phyloP scores from a whole-genome alignment of 345 rosid genomes.

The Dipteronia dyeriana region DNA sequence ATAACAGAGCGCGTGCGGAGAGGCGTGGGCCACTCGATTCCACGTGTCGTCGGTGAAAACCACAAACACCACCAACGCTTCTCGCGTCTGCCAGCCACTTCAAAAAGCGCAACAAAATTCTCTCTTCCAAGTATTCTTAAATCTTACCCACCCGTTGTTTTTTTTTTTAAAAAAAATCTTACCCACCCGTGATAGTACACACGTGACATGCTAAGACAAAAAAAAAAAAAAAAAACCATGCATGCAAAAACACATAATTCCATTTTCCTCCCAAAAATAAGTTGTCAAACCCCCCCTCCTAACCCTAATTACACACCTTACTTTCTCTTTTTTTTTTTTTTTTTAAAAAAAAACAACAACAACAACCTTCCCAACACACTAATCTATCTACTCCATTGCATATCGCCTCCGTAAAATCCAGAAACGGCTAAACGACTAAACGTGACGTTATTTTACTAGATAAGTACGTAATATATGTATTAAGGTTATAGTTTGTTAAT shows the following conservation, averaged over 20 bases:
- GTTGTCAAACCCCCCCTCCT: neutral
- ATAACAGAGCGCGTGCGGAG: slow-evolving; percentile 11
- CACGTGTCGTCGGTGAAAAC: slow-evolving; percentile 30
- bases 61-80: slow-evolving; percentile 23
- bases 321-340: too few species aligned
- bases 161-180: too few species aligned
- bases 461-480: too few species aligned
- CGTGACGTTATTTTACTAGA: too few species aligned
- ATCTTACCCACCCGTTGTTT: slow-evolving; percentile 30
- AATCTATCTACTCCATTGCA: too few species aligned
- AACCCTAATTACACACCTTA: neutral
- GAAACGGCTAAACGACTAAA: neutral
- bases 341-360: too few species aligned
- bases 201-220: slow-evolving; percentile 39
- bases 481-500: neutral
- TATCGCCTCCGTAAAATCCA: neutral
- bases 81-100: neutral
- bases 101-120: slow-evolving; percentile 22
- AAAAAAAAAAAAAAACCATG: neutral
- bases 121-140: neutral
- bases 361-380: too few species aligned
- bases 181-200: slow-evolving; percentile 43
- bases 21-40: neutral
- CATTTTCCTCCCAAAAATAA: neutral
- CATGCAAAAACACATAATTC: slow-evolving; percentile 1